A percentile compares a stretch with the other conserved stretches of the same genome.
These are phyloP conservation scores for Luzula sylvatica DNA, from an alignment of 176 grass and related monocot species.

Conservation along the genomic window DNA sequence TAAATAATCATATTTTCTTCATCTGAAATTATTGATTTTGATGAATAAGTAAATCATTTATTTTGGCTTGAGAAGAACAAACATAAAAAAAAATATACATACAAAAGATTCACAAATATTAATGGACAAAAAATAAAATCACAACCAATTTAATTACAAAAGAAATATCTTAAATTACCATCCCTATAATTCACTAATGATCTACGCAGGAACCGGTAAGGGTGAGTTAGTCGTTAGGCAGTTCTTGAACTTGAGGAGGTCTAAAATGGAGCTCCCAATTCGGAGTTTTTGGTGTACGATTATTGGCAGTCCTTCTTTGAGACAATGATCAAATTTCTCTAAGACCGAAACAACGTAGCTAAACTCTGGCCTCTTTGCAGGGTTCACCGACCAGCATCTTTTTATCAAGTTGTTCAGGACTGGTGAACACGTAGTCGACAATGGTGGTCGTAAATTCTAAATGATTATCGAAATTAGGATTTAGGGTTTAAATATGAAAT, in stretches of 20 bases:
- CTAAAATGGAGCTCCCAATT: slow-evolving; percentile 45
- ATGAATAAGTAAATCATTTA: too few species aligned
- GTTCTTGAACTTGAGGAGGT: slow-evolving; percentile 51
- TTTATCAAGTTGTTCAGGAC: slow-evolving; percentile 80
- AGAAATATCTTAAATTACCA: too few species aligned
- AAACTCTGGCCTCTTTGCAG: slow-evolving; percentile 76
- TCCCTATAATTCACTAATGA: too few species aligned
- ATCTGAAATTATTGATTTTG: too few species aligned
- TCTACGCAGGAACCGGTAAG: slow-evolving; percentile 32
- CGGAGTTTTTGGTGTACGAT: slow-evolving; percentile 64
- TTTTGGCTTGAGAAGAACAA: too few species aligned
- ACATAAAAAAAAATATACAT: too few species aligned
- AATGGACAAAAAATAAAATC: too few species aligned
- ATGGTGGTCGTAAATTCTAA: slow-evolving; percentile 75
- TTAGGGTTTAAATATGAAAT: background rate
- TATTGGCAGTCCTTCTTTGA: slow-evolving; percentile 67
- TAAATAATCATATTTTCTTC: too few species aligned
- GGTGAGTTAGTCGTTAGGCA: slow-evolving; percentile 57
- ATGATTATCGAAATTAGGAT: background rate
- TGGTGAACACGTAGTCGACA: slow-evolving; percentile 65
- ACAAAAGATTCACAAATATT: too few species aligned
- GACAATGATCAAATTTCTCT: slow-evolving; percentile 88
- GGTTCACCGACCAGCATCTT: slow-evolving; percentile 81
- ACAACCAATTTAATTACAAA: too few species aligned
- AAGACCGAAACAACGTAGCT: slow-evolving; percentile 84